phyloP scores from a whole-genome alignment of 2,329 filamentous ascomycete genomes.

The Verticillium zaregamsianum region DNA sequence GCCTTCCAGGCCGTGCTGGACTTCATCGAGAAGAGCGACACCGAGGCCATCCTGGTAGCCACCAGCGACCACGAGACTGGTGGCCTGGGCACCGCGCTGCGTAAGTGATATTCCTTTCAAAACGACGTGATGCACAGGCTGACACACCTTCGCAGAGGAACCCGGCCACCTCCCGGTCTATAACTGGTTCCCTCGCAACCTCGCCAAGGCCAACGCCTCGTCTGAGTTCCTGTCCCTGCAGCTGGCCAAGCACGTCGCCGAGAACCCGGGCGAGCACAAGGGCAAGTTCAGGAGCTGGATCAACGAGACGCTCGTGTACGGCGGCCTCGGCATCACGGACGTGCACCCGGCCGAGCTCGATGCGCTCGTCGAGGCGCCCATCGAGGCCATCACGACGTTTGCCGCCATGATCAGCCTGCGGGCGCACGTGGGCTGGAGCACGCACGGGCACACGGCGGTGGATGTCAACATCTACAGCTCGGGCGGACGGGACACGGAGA shows the following conservation, averaged over 20 bases:
- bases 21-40: constrained; percentile 71
- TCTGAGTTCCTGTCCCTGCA: constrained; percentile 65
- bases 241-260: constrained; percentile 56
- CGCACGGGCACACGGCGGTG: constrained; percentile 87
- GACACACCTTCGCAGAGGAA: constrained; percentile 33
- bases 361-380: constrained; percentile 55
- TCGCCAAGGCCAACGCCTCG: constrained; percentile 73
- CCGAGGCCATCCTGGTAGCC: constrained; percentile 75
- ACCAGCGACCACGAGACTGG: constrained; percentile 98
- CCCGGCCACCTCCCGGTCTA: constrained; percentile 52
- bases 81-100: constrained; percentile 76
- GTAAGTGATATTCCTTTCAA: constrained; percentile 35
- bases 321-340: constrained; percentile 74
- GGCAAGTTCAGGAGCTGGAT: constrained; percentile 59
- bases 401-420: constrained; percentile 83
- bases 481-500: constrained; percentile 56
- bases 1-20: constrained; percentile 79
- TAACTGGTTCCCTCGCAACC: constrained; percentile 76
- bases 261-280: constrained; percentile 21
- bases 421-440: constrained; percentile 89
- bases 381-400: constrained; percentile 55
- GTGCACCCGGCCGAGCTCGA: constrained; percentile 67
- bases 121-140: constrained; percentile 35
- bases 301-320: constrained; percentile 59
- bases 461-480: constrained; percentile 97